Conservation (phyloP, 768 basidiomycete genomes). For the Pleurotus ostreatus region DNA sequence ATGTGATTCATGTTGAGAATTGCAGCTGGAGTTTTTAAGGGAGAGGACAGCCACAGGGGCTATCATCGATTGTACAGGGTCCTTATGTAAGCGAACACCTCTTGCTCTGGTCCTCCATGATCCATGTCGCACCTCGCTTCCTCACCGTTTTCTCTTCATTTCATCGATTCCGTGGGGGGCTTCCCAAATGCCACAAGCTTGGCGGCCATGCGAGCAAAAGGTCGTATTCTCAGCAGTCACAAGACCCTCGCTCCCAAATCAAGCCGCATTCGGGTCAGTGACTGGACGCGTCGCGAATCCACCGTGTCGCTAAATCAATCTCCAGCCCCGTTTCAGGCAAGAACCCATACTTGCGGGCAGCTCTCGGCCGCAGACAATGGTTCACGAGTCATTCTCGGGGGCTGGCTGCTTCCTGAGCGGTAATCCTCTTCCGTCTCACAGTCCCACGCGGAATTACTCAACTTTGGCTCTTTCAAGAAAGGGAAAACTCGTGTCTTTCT, state of each 20-base stretch:
- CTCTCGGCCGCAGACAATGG: conserved; percentile 52
- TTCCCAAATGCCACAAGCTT: background rate
- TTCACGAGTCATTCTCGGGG: conserved; percentile 63
- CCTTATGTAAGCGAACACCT: conserved; percentile 5
- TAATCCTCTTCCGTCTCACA: conserved; percentile 38
- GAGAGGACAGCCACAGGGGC: conserved; percentile 8
- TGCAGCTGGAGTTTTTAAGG: conserved; percentile 10
- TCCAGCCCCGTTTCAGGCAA: conserved; percentile 52
- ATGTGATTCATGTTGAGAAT: background rate
- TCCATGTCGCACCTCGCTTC: conserved; percentile 11
- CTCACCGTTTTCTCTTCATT: conserved; percentile 15
- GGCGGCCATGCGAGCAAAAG: background rate
- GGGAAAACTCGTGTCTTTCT: conserved; percentile 75
- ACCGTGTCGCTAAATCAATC: conserved; percentile 11
- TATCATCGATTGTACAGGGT: conserved; percentile 17
- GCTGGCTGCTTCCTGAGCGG: conserved; percentile 83
- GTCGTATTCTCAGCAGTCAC: background rate
- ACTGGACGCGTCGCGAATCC: background rate
- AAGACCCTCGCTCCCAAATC: conserved; percentile 7
- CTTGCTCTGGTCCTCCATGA: conserved; percentile 10
- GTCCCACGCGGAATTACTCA: conserved; percentile 24
- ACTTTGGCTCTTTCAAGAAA: conserved; percentile 49
- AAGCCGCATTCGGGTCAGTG: conserved; percentile 14
- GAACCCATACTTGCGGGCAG: conserved; percentile 64
- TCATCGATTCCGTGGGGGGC: conserved; percentile 2